phyloP scores from a whole-genome alignment of 177 flowering plant species.

The Telopea speciosissima region DNA sequence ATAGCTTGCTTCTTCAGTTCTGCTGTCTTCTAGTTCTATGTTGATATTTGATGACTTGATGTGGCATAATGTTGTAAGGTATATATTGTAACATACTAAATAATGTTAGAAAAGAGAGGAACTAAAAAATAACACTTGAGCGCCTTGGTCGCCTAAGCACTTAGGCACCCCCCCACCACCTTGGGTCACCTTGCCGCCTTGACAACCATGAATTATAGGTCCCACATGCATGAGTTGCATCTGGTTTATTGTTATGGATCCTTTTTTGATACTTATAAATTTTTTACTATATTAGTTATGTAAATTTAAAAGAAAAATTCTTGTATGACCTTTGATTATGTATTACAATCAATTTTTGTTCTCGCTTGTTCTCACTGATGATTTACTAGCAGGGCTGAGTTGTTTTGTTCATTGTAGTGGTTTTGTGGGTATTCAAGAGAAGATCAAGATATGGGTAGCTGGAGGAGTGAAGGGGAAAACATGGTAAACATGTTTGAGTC shows the following conservation, averaged over 20 bases:
- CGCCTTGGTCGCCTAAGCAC: too few relatives aligned
- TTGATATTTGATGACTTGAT: too few relatives aligned
- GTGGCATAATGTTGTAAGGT: too few relatives aligned
- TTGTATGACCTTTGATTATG: neutral
- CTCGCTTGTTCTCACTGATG: conserved; percentile 60
- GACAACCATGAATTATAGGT: too few relatives aligned
- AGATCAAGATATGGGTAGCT: conserved; percentile 29
- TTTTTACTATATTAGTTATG: neutral
- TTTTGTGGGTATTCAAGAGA: conserved; percentile 39
- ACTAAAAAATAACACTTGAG: too few relatives aligned
- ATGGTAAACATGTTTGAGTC: conserved; percentile 46
- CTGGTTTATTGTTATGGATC: neutral
- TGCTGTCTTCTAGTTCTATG: too few relatives aligned
- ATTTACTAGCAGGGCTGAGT: conserved; percentile 61
- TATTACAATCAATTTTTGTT: conserved; percentile 10
- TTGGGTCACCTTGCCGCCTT: too few relatives aligned
- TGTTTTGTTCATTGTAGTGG: conserved; percentile 70
- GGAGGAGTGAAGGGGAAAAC: conserved; percentile 27
- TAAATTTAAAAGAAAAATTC: neutral
- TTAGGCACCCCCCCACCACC: too few relatives aligned
- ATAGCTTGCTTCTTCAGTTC: too few relatives aligned
- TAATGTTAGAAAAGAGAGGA: too few relatives aligned
- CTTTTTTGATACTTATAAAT: neutral
- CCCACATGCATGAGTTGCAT: too few relatives aligned
- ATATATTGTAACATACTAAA: too few relatives aligned